A percentile compares a stretch with the other conserved stretches of the same genome.
These are phyloP conservation scores for Colletotrichum sp. DNA, from an alignment of 2,329 filamentous ascomycete species.

Conservation along the genomic window DNA sequence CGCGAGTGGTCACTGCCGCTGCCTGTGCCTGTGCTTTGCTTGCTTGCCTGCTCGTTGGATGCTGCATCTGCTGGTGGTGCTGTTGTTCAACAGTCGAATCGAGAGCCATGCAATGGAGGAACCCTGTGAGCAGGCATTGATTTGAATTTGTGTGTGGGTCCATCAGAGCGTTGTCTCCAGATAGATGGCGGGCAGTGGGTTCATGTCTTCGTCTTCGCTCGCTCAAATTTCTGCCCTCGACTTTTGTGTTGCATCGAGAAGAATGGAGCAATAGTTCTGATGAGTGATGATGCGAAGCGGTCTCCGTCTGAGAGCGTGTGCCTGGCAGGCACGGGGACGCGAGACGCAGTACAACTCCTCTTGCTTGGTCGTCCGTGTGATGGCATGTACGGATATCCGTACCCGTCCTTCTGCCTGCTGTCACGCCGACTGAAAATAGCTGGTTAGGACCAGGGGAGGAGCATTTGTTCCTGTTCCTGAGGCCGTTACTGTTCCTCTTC, in stretches of 20 bases:
- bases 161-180: slow-evolving; percentile 5
- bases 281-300: slow-evolving; percentile 4
- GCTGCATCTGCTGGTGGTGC: not conserved
- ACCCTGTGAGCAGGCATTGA: slow-evolving; percentile 20
- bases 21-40: not conserved
- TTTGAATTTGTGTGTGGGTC: slow-evolving; percentile 17
- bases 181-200: slow-evolving; percentile 10
- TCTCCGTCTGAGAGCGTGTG: not conserved
- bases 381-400: not conserved
- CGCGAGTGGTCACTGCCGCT: not conserved
- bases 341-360: not conserved
- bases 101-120: slow-evolving; percentile 3
- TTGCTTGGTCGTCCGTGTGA: not conserved
- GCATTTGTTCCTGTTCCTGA: not conserved
- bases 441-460: not conserved
- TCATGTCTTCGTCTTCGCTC: not conserved
- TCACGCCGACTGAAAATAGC: not conserved
- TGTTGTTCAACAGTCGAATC: not conserved
- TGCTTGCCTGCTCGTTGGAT: not conserved
- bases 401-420: not conserved
- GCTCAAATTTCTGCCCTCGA: slow-evolving; percentile 4
- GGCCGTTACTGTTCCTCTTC: not conserved
- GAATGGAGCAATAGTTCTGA: slow-evolving; percentile 3
- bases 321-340: not conserved
- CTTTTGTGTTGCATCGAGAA: slow-evolving; percentile 12